phyloP scores from a whole-genome alignment of 2,329 filamentous ascomycete species.

The Cordyceps militaris region DNA sequence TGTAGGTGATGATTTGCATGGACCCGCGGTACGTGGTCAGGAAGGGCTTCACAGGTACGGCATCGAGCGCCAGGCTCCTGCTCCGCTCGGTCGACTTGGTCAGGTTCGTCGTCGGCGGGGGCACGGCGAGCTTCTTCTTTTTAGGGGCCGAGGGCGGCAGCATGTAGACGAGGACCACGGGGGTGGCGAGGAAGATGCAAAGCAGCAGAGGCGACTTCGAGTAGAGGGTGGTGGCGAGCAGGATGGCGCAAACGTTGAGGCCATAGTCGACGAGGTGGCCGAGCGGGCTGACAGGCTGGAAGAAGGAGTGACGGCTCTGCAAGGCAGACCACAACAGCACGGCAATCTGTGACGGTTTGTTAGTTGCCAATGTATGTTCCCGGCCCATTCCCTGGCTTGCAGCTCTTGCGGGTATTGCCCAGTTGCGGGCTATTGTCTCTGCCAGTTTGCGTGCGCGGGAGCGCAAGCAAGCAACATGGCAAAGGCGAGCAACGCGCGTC shows the following conservation, averaged over 20 bases:
- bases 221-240: conserved; percentile 84
- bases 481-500: neutral
- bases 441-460: neutral
- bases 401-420: neutral
- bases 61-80: conserved; percentile 20
- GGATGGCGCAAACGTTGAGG: conserved; percentile 73
- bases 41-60: conserved; percentile 79
- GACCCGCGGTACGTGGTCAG: conserved; percentile 83
- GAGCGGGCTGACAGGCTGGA: conserved; percentile 63
- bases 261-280: conserved; percentile 74
- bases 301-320: conserved; percentile 77
- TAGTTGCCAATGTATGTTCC: neutral
- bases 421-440: neutral
- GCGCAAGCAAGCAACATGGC: neutral
- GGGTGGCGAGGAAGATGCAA: conserved; percentile 64
- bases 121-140: conserved; percentile 43
- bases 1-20: conserved; percentile 85
- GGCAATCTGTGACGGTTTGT: conserved; percentile 51
- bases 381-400: neutral
- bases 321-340: conserved; percentile 83
- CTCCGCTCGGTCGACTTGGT: conserved; percentile 17
- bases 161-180: conserved; percentile 56
- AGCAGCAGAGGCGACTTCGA: conserved; percentile 67
- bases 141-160: conserved; percentile 32
- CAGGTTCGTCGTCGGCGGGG: conserved; percentile 35